Conservation (phyloP, 371 early-diverging fungal species). For the Mucor plumbeus region DNA sequence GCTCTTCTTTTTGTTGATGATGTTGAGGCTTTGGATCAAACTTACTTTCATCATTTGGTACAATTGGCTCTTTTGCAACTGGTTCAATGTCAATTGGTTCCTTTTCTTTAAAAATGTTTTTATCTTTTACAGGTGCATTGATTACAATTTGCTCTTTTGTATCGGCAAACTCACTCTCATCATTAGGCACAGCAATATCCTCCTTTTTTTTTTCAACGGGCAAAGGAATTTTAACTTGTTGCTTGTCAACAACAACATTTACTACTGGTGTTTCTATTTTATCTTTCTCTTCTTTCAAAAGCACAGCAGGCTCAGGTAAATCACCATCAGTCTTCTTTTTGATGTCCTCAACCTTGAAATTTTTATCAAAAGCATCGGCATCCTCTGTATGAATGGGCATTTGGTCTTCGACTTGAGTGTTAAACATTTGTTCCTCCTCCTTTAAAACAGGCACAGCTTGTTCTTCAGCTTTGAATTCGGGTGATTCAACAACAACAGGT, state of each 20-base stretch:
- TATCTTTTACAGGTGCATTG: neutral
- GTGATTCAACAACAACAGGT: neutral
- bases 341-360: too few relatives aligned
- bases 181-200: neutral
- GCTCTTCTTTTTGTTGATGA: neutral
- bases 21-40: neutral
- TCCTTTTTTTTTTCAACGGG: neutral
- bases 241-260: constrained; percentile 5
- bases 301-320: neutral
- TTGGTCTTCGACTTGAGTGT: neutral
- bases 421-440: neutral
- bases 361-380: too few relatives aligned
- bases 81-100: constrained; percentile 2
- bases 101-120: neutral
- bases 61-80: neutral
- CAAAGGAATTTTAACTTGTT: neutral
- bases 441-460: neutral
- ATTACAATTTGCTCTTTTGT: constrained; percentile 1
- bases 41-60: constrained; percentile 1
- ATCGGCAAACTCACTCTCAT: neutral
- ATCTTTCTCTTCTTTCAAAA: neutral
- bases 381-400: neutral
- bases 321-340: neutral
- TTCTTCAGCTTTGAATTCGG: neutral
- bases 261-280: neutral